Conservation (phyloP, 2,329 filamentous ascomycete species). For the Pestalotiopsis sp. region DNA sequence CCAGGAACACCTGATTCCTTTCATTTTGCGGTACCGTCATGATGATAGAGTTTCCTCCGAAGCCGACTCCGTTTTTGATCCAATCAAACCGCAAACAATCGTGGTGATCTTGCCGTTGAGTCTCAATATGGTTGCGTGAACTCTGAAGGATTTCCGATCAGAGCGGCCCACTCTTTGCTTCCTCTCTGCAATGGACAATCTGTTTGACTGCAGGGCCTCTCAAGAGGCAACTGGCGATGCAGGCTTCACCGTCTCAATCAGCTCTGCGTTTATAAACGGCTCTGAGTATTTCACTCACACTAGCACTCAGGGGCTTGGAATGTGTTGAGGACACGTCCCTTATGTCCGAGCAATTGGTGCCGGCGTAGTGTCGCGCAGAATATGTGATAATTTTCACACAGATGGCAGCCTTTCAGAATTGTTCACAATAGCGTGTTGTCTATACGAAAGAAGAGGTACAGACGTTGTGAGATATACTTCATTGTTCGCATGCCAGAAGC, state of each 20-base stretch:
- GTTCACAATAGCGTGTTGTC: neutral
- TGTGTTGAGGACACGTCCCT: neutral
- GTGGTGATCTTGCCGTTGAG: neutral
- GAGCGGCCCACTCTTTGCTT: neutral
- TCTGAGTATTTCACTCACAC: neutral
- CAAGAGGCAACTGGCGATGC: neutral
- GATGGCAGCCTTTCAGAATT: neutral
- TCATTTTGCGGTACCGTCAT: slow-evolving; percentile 9
- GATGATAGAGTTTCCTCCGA: neutral
- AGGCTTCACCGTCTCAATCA: neutral
- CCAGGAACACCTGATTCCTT: slow-evolving; percentile 49
- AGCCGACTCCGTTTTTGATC: neutral
- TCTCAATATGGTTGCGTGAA: neutral
- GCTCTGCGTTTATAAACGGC: neutral
- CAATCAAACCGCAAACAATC: neutral
- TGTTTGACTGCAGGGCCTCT: neutral
- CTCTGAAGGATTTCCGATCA: neutral
- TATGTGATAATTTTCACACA: neutral
- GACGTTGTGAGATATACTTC: no score
- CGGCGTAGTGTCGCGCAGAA: neutral
- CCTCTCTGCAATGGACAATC: neutral
- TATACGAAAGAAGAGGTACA: neutral
- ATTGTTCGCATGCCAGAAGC: neutral
- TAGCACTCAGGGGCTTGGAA: neutral
- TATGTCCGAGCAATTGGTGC: neutral